These are phyloP conservation scores for Nannizziopsis arthrosporioides DNA, from an alignment of 2,329 filamentous ascomycete species.

Conservation along the genomic window DNA sequence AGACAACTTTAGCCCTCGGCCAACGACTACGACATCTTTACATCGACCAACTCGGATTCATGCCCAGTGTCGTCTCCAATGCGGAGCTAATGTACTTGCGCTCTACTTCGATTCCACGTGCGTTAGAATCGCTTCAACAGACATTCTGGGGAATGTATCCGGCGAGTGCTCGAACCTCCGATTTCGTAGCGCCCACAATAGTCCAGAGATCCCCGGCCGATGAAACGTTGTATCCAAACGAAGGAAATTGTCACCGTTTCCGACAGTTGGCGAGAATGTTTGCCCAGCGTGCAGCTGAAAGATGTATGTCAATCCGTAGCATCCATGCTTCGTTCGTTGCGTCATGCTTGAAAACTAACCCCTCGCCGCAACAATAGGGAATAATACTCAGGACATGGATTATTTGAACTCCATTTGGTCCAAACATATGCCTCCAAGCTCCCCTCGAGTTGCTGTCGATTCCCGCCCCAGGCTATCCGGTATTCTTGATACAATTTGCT, in stretches of 20 bases:
- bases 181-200: slow-evolving; percentile 53
- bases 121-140: slow-evolving; percentile 67
- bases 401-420: slow-evolving; percentile 67
- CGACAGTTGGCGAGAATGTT: slow-evolving; percentile 58
- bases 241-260: slow-evolving; percentile 60
- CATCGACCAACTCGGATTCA: slow-evolving; percentile 60
- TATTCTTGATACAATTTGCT: slow-evolving; percentile 89
- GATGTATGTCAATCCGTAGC: slow-evolving; percentile 37
- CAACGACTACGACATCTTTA: slow-evolving; percentile 58
- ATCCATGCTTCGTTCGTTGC: not conserved
- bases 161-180: slow-evolving; percentile 35
- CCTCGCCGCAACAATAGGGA: slow-evolving; percentile 35
- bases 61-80: slow-evolving; percentile 48
- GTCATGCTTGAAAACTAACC: not conserved
- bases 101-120: slow-evolving; percentile 61
- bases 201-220: slow-evolving; percentile 53
- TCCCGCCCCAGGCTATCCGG: slow-evolving; percentile 72
- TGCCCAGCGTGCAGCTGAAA: slow-evolving; percentile 56
- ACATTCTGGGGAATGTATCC: slow-evolving; percentile 67
- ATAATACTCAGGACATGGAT: slow-evolving; percentile 65
- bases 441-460: slow-evolving; percentile 64
- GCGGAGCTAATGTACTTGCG: slow-evolving; percentile 59
- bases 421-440: slow-evolving; percentile 71
- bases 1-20: slow-evolving; percentile 60
- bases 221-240: slow-evolving; percentile 73